Percentiles rank a stretch among this genome's conserved stretches.
phyloP scores from a whole-genome alignment of 2,329 filamentous ascomycete genomes.

The Monosporascus sp. region DNA sequence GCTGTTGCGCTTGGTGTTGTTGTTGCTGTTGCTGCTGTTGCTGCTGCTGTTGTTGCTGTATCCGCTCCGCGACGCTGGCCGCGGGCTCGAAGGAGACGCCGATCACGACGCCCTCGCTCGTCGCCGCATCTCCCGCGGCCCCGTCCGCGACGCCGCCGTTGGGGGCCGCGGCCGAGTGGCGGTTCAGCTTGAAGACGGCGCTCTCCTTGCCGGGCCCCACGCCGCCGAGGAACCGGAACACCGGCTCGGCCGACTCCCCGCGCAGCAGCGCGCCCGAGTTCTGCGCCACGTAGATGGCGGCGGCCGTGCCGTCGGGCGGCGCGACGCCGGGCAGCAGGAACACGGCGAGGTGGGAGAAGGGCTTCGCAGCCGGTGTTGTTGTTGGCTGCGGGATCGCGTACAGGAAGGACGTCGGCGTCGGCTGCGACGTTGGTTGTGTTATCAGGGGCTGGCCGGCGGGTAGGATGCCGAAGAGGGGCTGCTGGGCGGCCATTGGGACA shows the following conservation, averaged over 20 bases:
- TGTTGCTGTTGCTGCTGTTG: conserved; percentile 16
- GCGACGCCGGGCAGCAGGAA: conserved; percentile 77
- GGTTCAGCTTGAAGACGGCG: conserved; percentile 73
- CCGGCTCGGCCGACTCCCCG: conserved; percentile 36
- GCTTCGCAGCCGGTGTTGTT: conserved; percentile 21
- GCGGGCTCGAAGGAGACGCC: conserved; percentile 79
- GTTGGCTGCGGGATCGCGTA: conserved; percentile 6
- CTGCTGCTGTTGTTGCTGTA: conserved; percentile 27
- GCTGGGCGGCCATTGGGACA: conserved; percentile 31
- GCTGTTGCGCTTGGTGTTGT: neutral
- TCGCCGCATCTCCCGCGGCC: conserved; percentile 13
- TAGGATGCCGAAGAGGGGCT: conserved; percentile 52
- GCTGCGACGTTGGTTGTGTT: conserved; percentile 46
- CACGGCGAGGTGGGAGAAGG: conserved; percentile 79
- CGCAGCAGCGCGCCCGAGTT: conserved; percentile 26
- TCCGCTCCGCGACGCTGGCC: conserved; percentile 55
- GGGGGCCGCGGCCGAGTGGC: neutral
- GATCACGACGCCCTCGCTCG: conserved; percentile 52
- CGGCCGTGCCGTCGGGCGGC: conserved; percentile 71
- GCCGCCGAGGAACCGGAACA: conserved; percentile 82
- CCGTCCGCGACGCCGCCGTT: conserved; percentile 25
- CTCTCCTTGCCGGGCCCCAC: conserved; percentile 87
- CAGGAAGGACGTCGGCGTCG: conserved; percentile 20
- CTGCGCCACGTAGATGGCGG: conserved; percentile 79
- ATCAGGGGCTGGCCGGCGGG: conserved; percentile 55